Evolutionary conservation across 768 basidiomycete genomes (phyloP), one percentile per base, ranked within the genome.

Genomic region (Pleurotus citrinopileatus): DNA sequence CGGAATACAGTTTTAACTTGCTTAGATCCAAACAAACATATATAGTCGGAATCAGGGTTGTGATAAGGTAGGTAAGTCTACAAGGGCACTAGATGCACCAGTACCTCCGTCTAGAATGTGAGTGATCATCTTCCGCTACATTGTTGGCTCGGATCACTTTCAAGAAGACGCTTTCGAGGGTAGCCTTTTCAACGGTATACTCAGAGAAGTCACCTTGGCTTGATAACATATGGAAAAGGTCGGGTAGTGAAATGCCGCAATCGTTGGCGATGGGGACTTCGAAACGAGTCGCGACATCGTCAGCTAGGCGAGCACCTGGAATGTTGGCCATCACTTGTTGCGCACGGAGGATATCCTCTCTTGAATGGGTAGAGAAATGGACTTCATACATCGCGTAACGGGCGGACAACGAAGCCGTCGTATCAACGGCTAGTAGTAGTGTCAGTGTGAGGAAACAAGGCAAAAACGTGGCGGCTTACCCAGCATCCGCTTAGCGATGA

Each of bases 331-430:
- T 82, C 40, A 81, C 67, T 1, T 69, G 59, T 37, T 78, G 77
- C 0, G 81, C 81, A 52, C 67, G 65, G 7, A 58, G 51, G 15
- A 76, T 60, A 23, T 82, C 81, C 43, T 77, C 76, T 3, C 75
- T 69, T 2, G 75, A 77, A 0, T 73, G 77, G 55, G 78, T 80
- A 0, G 80, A 70, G 63, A 87, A 80, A 60, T 87, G 85, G 5
- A 87, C 79, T 63, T 86, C 84, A 63, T 92, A 91, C 1, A 77
- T 81, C 6, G 84, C 82, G 62, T 90, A 86, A 17, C 87, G 83
- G 23, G 79, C 72, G 1, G 82, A 82, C 4, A 91, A 78, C 3
- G 77, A 74, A 22, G 80, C 76, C 0, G 80, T 83, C 2, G 87
- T 84, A 1, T 86, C 88, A 45, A 90, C 73, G 57, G 87, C 89